Evolutionary conservation across 2,329 filamentous ascomycete genomes (phyloP), one percentile per base, ranked within the genome.

Genomic region (Penicillium sp.): DNA sequence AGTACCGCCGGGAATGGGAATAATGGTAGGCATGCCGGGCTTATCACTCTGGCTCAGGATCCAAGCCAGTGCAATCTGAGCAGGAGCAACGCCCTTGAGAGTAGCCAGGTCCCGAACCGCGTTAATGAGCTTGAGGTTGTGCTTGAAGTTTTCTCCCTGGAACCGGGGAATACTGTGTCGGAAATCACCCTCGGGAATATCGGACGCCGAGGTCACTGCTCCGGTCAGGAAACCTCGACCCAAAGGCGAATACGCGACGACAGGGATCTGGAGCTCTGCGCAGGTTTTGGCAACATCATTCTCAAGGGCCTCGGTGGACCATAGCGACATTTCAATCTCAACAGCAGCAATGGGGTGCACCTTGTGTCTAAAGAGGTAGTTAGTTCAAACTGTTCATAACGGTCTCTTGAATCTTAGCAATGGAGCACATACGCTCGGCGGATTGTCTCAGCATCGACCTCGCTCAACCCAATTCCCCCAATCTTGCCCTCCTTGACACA

Each of bases 281-380:
- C 81, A 84, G 1, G 77, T 73, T 45, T 72, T 62, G 2, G 79
- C 78, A 1, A 85, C 74, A 14, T 77, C 81, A 53, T 85, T 84
- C 14, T 77, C 65, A 4, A 83, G 65, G 38, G 82, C 77, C 22
- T 82, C 76, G 2, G 78, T 80, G 5, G 71, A 70, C 72, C 76
- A 84, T 2, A 83, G 69, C 13, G 76, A 80, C 48, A 84, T 72
- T 61, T 85, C 82, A 19, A 82, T 77, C 59, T 86, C 82, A 7
- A 84, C 80, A 1, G 77, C 76, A 1, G 74, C 73, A 41, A 84
- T 77, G 14, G 78, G 80, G 54, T 78, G 75, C 35, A 82, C 73
- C 44, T 76, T 75, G 39, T 75, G 71, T 42, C 67, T 69, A 48
- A 22, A 51, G 28, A 53, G 28, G 22, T 30, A 22, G 75, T 78